phyloP scores from a whole-genome alignment of 257 asterid species.

The Echites panduratus region DNA sequence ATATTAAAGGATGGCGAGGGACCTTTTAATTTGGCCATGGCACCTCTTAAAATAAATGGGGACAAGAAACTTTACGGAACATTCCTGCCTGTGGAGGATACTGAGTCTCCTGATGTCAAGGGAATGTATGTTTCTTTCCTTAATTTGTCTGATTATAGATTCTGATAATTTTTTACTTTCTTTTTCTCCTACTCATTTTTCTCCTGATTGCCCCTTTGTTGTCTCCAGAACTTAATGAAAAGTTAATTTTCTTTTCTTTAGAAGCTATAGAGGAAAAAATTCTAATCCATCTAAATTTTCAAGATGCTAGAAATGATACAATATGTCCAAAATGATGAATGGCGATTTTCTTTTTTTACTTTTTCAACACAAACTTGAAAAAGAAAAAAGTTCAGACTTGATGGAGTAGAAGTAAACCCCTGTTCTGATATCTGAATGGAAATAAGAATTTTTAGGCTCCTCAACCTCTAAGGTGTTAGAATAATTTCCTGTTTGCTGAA shows the following conservation, averaged over 20 bases:
- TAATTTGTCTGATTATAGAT: background rate
- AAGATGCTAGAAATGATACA: background rate
- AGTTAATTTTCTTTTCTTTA: background rate
- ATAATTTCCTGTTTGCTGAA: background rate
- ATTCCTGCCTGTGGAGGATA: slow-evolving; percentile 59
- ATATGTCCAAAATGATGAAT: background rate
- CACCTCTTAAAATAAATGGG: slow-evolving; percentile 68
- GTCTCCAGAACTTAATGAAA: too few species aligned
- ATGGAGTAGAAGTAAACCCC: background rate
- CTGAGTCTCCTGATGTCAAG: slow-evolving; percentile 50
- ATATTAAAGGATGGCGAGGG: slow-evolving; percentile 73
- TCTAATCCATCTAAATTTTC: background rate
- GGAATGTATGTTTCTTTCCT: slow-evolving; percentile 58
- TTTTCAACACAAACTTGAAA: background rate
- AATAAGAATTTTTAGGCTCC: background rate
- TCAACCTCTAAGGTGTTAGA: background rate
- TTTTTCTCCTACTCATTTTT: background rate
- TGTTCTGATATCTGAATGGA: background rate
- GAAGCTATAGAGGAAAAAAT: background rate
- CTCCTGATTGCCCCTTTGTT: background rate
- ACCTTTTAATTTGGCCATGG: slow-evolving; percentile 92
- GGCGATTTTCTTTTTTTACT: background rate
- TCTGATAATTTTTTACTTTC: background rate
- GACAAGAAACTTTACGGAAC: slow-evolving; percentile 93
- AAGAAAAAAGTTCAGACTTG: background rate